Evolutionary conservation across 169 alveolate species (phyloP).

Genomic region (Plasmodium ovale): DNA sequence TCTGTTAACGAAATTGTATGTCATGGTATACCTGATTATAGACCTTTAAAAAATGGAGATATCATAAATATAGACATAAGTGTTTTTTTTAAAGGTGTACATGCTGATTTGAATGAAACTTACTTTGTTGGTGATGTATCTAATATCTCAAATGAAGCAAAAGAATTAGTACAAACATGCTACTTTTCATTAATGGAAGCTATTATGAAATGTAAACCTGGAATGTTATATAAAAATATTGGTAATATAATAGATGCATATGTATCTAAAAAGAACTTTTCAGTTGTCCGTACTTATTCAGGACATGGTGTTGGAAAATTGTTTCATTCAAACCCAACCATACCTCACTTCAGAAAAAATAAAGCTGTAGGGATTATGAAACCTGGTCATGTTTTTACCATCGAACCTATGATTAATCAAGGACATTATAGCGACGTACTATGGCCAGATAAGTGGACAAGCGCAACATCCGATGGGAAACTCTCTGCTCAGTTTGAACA

Average conservation of each 20-base stretch:
- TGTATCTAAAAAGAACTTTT: conserved; percentile 86
- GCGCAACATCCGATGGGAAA: conserved; percentile 94
- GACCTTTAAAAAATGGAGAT: conserved; percentile 96
- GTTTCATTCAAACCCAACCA: conserved; percentile 97
- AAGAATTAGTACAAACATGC: conserved; percentile 91
- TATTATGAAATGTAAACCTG: conserved; percentile 95
- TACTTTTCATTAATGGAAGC: conserved; percentile 93
- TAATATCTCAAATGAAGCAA: conserved; percentile 89
- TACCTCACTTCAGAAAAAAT: conserved; percentile 98
- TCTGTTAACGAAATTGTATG: conserved; percentile 98
- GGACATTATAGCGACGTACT: conserved; percentile 94
- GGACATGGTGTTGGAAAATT: conserved; percentile 99
- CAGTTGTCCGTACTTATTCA: conserved; percentile 94
- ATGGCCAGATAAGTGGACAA: conserved; percentile 99
- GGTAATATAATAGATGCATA: conserved; percentile 94
- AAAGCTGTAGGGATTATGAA: conserved; percentile 96
- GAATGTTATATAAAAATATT: conserved; percentile 96
- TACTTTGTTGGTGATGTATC: conserved; percentile 95
- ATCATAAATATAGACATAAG: conserved; percentile 96
- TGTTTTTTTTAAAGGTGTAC: conserved; percentile 95
- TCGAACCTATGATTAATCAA: conserved; percentile 99
- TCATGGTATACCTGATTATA: conserved; percentile 98
- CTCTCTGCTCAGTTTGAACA: conserved; percentile 99
- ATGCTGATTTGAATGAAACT: conserved; percentile 97
- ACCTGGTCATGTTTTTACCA: conserved; percentile 98